Base-by-base conservation (phyloP, 345 rosid species). In the Reutealis trisperma region DNA sequence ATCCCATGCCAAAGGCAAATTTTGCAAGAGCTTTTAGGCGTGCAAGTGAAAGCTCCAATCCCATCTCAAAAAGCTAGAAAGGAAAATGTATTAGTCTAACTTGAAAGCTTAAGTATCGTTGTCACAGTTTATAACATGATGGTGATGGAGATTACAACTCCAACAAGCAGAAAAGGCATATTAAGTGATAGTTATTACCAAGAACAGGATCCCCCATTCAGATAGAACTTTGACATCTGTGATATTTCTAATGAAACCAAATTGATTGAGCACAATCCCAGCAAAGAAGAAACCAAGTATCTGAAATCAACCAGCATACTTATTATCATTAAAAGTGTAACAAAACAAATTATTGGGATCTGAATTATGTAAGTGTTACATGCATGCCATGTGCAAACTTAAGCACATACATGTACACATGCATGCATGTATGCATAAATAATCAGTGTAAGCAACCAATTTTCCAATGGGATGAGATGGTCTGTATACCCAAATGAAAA, bases 231-330 rank as follows among this genome's bases (percentile, higher is more conserved):
- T 95, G 79, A 95, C 94, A 86, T 95, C 99, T 30, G 93, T 89
- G 52, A 95, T 88, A 82, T 95, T 93, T 82, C 99, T 87, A 76
- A 95, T 95, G 71, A 93, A 70, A 66, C 94, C 97, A 89, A 95
- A 87, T 67, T 93, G 99, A 84, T 93, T 94, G 70, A 94, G 95
- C 44, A 94, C 92, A 77, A 94, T 73, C 63, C 99, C 98, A 59
- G 99, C 97, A 86, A 92, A 95, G 86, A 95, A 95, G 92, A 95
- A 95, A 74, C 99, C 99, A 77, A 95, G 99, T 76, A 95, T 92
- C 99, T 95, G 91, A 72, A 78, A 67, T 72, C 85, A 83, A 77
- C 7, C 41, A 77, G 57, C 73, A 78, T 3, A 2, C 45, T 47
- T 57, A 52, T 62, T 42, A 63, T 71, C 65, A 77, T 54, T 6